Percentiles rank a stretch among this genome's conserved stretches.
phyloP scores from a whole-genome alignment of 2,329 filamentous ascomycete genomes.

The Cytospora schulzeri region DNA sequence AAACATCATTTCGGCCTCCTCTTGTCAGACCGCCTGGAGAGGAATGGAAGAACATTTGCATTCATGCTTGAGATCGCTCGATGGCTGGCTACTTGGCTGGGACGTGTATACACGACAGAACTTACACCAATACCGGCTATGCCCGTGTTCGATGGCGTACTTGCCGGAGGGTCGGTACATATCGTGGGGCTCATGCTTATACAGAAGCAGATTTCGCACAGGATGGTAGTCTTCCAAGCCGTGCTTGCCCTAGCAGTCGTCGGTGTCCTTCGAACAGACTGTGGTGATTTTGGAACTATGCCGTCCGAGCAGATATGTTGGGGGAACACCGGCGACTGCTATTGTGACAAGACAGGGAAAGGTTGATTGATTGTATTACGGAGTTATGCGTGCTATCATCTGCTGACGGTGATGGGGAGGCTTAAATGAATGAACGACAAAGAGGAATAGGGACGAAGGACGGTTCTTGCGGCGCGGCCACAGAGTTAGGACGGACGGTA shows the following conservation, averaged over 20 bases:
- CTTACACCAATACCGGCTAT: slow-evolving; percentile 24
- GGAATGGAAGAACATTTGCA: no score
- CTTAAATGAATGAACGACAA: neutral
- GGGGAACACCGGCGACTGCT: neutral
- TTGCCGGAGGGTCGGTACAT: slow-evolving; percentile 9
- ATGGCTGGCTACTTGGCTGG: neutral
- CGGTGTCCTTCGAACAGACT: neutral
- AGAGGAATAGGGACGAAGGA: neutral
- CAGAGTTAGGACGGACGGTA: neutral
- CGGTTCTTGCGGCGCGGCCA: neutral
- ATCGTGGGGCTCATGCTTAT: slow-evolving; percentile 3
- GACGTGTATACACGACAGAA: neutral
- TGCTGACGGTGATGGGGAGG: neutral
- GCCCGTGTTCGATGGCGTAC: slow-evolving; percentile 18
- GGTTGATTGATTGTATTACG: neutral
- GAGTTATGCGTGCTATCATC: neutral
- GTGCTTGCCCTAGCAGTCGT: neutral
- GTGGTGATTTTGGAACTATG: neutral
- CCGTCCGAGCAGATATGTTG: neutral
- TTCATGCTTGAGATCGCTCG: no score
- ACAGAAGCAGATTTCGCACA: neutral
- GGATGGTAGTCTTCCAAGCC: neutral
- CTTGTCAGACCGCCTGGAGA: neutral
- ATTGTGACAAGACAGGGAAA: neutral
- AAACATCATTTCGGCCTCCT: neutral